These are phyloP conservation scores for Neonectria coccinea DNA, from an alignment of 2,329 filamentous ascomycete species.

Conservation along the genomic window DNA sequence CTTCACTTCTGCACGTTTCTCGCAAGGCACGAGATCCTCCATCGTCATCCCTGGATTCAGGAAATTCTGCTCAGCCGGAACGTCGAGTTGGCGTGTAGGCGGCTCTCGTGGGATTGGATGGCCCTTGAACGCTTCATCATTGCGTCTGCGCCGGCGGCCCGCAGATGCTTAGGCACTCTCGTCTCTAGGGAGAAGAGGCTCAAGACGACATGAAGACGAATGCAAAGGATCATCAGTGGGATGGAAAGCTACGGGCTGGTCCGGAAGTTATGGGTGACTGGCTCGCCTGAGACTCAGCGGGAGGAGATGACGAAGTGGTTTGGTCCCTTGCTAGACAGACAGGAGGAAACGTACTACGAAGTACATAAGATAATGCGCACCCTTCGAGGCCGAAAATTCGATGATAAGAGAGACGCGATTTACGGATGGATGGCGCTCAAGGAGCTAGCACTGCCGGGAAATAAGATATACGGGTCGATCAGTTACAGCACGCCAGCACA, in stretches of 20 bases:
- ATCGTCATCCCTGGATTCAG: constrained; percentile 3
- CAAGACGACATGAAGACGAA: not conserved
- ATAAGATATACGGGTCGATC: constrained; percentile 5
- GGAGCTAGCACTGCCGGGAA: constrained; percentile 1
- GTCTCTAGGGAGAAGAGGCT: not conserved
- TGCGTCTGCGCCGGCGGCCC: constrained; percentile 2
- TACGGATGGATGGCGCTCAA: constrained; percentile 7
- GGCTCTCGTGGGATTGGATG: constrained; percentile 6
- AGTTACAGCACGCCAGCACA: not conserved
- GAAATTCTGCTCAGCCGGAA: constrained; percentile 2
- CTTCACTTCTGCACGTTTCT: constrained; percentile 3
- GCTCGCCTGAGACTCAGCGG: not conserved
- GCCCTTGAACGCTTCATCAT: constrained; percentile 7
- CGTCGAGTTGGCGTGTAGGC: constrained; percentile 2
- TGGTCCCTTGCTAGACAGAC: not conserved
- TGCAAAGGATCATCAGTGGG: not conserved
- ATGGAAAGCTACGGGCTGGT: constrained; percentile 8
- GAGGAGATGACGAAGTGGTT: constrained; percentile 1
- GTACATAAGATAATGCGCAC: constrained; percentile 1
- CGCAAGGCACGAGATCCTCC: constrained; percentile 1
- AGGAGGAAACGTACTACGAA: constrained; percentile 1
- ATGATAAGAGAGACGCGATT: constrained; percentile 3
- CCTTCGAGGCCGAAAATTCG: constrained; percentile 2
- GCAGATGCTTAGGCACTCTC: not conserved
- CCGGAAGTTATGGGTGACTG: constrained; percentile 4